A percentile compares a stretch with the other conserved stretches of the same genome.
These are phyloP conservation scores for Apiospora kogelbergensis DNA, from an alignment of 2,329 filamentous ascomycete species.

Conservation along the genomic window DNA sequence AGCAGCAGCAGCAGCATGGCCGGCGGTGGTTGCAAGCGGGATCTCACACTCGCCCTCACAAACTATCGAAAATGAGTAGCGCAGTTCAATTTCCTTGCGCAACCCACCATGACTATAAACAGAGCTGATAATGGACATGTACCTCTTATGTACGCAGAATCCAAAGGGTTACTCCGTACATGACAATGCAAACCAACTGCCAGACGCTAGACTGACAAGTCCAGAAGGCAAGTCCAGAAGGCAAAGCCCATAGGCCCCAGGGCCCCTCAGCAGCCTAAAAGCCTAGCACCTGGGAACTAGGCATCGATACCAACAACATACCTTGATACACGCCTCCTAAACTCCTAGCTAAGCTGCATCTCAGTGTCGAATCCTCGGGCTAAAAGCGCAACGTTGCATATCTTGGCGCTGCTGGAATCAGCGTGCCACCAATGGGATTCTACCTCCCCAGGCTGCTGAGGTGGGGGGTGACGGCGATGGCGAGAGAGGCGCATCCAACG, in stretches of 20 bases:
- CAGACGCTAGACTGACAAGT: neutral
- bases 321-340: no score
- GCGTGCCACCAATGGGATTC: neutral
- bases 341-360: neutral
- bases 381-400: slow-evolving; percentile 1
- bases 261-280: neutral
- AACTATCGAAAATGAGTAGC: neutral
- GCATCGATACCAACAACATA: neutral
- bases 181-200: neutral
- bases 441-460: neutral
- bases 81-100: neutral
- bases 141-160: neutral
- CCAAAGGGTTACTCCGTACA: neutral
- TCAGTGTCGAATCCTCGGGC: neutral
- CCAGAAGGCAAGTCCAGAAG: no score
- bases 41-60: neutral
- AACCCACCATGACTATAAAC: neutral
- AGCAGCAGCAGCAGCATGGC: neutral
- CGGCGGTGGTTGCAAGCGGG: neutral
- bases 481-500: neutral
- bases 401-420: neutral
- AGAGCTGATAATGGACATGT: neutral
- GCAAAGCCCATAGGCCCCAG: no score
- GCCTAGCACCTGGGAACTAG: neutral
- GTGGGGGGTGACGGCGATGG: neutral